Percentiles rank a stretch among this genome's conserved stretches.
Conservation (phyloP, 768 basidiomycete genomes). For the Lactarius indigo region DNA sequence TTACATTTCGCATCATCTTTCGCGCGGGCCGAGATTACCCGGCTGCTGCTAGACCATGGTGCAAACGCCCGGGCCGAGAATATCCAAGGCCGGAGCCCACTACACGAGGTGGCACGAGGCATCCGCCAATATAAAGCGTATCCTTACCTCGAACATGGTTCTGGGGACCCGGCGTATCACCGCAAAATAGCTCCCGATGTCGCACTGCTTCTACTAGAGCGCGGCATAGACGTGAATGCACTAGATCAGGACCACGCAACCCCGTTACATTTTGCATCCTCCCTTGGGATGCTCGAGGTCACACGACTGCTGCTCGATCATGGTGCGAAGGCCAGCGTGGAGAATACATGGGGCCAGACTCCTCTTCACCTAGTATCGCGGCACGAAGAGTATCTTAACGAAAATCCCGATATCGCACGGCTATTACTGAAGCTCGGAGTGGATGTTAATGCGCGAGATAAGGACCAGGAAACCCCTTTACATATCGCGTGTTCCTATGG, state of each 20-base stretch:
- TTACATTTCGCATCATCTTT: background rate
- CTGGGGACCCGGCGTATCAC: too few species aligned
- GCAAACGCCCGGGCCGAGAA: background rate
- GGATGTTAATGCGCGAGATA: background rate
- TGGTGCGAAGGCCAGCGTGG: background rate
- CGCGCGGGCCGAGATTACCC: background rate
- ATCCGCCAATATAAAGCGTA: too few species aligned
- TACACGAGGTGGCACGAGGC: background rate
- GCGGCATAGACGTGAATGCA: background rate
- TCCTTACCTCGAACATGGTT: too few species aligned
- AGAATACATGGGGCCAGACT: background rate
- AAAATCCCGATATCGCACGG: background rate
- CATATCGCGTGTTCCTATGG: background rate
- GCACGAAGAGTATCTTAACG: fast-evolving
- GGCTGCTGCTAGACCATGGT: background rate
- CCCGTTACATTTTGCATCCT: background rate
- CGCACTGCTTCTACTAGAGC: background rate
- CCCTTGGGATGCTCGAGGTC: background rate
- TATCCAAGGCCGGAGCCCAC: background rate
- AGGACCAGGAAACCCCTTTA: background rate
- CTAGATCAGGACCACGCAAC: background rate
- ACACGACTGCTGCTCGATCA: background rate
- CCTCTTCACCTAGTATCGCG: background rate
- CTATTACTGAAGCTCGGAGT: background rate
- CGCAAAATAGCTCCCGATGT: background rate